Evolutionary conservation across 1,284 basidiomycete genomes (phyloP), one percentile per base, ranked within the genome.

Genomic region (Fomitopsis betulina): DNA sequence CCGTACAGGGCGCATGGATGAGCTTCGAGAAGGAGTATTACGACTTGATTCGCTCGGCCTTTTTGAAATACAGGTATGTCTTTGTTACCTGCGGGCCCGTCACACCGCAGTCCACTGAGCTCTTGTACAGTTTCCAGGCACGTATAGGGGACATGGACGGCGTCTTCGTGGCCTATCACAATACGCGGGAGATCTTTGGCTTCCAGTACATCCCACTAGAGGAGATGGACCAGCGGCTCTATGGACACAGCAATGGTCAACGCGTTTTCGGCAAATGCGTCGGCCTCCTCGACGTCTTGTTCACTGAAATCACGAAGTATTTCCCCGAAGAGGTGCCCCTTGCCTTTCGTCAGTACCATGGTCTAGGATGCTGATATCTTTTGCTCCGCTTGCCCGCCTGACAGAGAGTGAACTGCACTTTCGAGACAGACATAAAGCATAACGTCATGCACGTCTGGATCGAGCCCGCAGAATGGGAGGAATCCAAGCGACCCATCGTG

Each of bases 121-220:
- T 57, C 35, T 23, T 21, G 39, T 25, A 10, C 35, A 93, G 91
- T 65, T 93, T 98, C 77, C 96, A 99, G 80, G 96, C 85, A 0
- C 87, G 96, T 5, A 98, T 99, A 62, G 96, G 96, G 2, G 86
- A 91, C 68, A 99, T 99, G 96, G 96, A 98, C 68, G 96, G 96
- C 15, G 90, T 97, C 27, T 86, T 99, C 66, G 85, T 98, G 32
- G 93, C 95, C 9, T 98, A 97, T 70, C 96, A 99, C 73, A 98
- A 96, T 63, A 97, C 94, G 0, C 82, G 83, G 8, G 81, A 84
- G 15, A 84, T 96, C 58, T 96, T 96, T 68, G 96, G 96, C 0
- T 98, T 98, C 77, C 94, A 98, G 73, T 99, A 99, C 70, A 76
- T 98, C 35, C 82, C 93, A 0, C 75, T 96, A 52, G 78, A 85